A percentile compares a stretch with the other conserved stretches of the same genome.
phyloP scores from a whole-genome alignment of 1,284 basidiomycete species.

The Neonothopanus nambi region DNA sequence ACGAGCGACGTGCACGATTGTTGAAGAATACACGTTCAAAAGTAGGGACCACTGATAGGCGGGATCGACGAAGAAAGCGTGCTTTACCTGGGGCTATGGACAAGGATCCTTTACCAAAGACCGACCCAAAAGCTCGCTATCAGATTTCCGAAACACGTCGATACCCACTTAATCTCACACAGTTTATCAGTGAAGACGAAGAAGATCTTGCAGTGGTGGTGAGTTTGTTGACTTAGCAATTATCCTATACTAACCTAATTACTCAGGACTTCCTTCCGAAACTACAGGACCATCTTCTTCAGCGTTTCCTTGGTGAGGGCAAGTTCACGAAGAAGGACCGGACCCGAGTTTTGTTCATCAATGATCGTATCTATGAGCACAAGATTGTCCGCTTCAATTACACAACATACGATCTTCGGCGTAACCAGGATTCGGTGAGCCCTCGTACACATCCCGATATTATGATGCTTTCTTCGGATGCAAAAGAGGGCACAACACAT shows the following conservation, averaged over 20 bases:
- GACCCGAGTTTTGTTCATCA: background rate
- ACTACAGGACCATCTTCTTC: background rate
- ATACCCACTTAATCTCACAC: background rate
- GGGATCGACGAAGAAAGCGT: background rate
- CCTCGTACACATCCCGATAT: too few species aligned
- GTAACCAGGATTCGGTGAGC: background rate
- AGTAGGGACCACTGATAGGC: background rate
- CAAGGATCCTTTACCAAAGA: constrained; percentile 16
- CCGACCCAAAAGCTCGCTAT: constrained; percentile 11
- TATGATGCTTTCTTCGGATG: background rate
- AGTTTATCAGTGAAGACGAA: background rate
- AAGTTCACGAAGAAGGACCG: background rate
- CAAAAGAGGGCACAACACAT: constrained; percentile 10
- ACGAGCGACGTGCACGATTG: constrained; percentile 16
- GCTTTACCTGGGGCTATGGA: constrained; percentile 11
- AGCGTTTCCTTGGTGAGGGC: background rate
- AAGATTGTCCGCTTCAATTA: constrained; percentile 1
- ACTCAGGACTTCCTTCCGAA: constrained; percentile 9
- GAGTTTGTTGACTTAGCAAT: background rate
- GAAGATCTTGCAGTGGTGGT: background rate
- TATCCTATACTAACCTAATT: background rate
- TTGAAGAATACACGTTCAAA: background rate
- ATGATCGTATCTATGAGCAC: background rate
- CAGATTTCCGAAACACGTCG: constrained; percentile 14
- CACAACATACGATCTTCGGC: background rate